Percentiles rank a stretch among this genome's conserved stretches.
These are phyloP conservation scores for Mycena rebaudengoi DNA, from an alignment of 768 basidiomycete genomes.

Conservation along the genomic window DNA sequence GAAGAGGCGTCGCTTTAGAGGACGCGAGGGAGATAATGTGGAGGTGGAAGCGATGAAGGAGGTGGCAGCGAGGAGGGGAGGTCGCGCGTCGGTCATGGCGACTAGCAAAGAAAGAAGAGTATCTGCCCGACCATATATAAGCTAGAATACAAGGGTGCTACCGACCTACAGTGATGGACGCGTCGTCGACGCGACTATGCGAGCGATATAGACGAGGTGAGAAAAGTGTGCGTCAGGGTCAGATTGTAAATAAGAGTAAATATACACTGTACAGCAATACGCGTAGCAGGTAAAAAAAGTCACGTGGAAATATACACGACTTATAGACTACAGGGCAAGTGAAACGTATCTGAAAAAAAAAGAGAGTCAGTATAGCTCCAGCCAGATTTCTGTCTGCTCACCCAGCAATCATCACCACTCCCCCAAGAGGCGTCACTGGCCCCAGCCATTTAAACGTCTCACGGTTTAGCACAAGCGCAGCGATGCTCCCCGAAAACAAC, in stretches of 20 bases:
- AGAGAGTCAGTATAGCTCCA: conserved; percentile 3
- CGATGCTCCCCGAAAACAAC: conserved; percentile 72
- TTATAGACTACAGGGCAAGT: conserved; percentile 57
- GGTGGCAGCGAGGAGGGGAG: conserved; percentile 36
- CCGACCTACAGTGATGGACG: background rate
- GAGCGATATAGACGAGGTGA: too few species aligned
- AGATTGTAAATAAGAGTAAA: too few species aligned
- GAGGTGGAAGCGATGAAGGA: conserved; percentile 22
- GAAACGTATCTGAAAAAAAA: conserved; percentile 57
- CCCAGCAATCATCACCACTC: conserved; percentile 72
- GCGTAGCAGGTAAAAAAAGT: background rate
- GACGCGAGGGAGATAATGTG: conserved; percentile 36
- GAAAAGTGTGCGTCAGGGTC: too few species aligned
- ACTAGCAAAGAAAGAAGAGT: background rate
- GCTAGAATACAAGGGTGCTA: background rate
- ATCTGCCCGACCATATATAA: background rate
- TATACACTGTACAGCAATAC: background rate
- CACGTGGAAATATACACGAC: background rate
- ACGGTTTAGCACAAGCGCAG: conserved; percentile 57
- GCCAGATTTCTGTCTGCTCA: conserved; percentile 43
- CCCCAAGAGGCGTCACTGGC: conserved; percentile 75
- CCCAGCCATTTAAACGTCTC: conserved; percentile 65
- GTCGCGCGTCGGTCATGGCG: conserved; percentile 31
- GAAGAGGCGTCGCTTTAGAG: conserved; percentile 58
- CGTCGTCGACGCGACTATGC: background rate